phyloP scores from a whole-genome alignment of 2,329 filamentous ascomycete species.

The Aspergillus latus region DNA sequence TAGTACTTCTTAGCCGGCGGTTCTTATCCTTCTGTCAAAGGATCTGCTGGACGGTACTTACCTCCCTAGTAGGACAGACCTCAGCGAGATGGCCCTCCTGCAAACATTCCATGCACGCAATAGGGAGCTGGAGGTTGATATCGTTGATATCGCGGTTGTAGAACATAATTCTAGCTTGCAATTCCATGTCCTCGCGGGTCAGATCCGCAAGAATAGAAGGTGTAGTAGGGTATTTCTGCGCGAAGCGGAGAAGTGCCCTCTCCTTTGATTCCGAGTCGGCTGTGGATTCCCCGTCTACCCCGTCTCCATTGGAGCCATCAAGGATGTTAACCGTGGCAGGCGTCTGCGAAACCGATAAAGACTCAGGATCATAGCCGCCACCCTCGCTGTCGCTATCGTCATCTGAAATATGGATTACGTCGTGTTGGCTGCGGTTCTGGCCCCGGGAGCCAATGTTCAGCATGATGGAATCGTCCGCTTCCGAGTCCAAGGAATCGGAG shows the following conservation, averaged over 20 bases:
- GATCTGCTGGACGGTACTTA: slow-evolving; percentile 21
- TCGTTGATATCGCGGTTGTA: slow-evolving; percentile 39
- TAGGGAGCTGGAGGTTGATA: slow-evolving; percentile 42
- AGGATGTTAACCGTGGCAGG: slow-evolving; percentile 14
- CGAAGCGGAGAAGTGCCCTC: slow-evolving; percentile 34
- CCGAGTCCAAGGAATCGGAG: slow-evolving; percentile 33
- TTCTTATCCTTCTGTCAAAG: not conserved
- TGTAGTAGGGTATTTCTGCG: slow-evolving; percentile 35
- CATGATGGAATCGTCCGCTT: slow-evolving; percentile 45
- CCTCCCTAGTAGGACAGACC: slow-evolving; percentile 46
- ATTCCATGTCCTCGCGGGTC: slow-evolving; percentile 38
- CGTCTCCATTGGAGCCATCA: slow-evolving; percentile 3
- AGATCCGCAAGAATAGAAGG: slow-evolving; percentile 41
- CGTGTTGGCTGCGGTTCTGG: slow-evolving; percentile 15
- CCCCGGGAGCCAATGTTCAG: slow-evolving; percentile 38
- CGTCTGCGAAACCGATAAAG: slow-evolving; percentile 13
- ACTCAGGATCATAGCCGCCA: slow-evolving; percentile 28
- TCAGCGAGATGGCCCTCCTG: slow-evolving; percentile 44
- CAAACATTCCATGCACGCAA: slow-evolving; percentile 46
- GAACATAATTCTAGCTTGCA: slow-evolving; percentile 41
- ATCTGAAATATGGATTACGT: slow-evolving; percentile 1
- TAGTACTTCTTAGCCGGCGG: slow-evolving; percentile 15
- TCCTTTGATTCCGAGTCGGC: slow-evolving; percentile 29
- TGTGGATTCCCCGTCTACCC: not conserved
- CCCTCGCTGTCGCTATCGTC: not conserved